Conservation (phyloP, 164 flowering plant genomes). For the Liriodendron chinense region DNA sequence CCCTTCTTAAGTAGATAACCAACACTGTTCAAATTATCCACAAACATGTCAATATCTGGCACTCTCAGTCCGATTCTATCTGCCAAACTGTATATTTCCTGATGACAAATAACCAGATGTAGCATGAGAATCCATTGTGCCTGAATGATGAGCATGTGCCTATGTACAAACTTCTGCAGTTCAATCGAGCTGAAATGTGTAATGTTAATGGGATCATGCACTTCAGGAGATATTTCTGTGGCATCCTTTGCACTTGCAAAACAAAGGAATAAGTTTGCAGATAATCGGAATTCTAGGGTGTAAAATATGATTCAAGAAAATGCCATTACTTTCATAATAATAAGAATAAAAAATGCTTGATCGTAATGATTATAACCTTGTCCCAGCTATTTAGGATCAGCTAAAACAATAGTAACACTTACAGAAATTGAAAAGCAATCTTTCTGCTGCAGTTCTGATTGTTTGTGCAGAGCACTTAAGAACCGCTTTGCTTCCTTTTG, state of each 20-base stretch:
- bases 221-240: neutral
- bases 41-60: constrained; percentile 86
- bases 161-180: neutral
- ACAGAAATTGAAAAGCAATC: constrained; percentile 91
- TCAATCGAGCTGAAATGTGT: neutral
- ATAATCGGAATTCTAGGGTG: neutral
- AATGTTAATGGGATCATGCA: neutral
- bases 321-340: neutral
- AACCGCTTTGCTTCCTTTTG: constrained; percentile 95
- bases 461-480: constrained; percentile 77
- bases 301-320: neutral
- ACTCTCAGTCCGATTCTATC: constrained; percentile 83
- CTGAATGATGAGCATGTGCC: neutral
- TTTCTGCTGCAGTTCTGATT: constrained; percentile 85
- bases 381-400: neutral
- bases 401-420: constrained; percentile 21
- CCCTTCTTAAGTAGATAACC: constrained; percentile 97
- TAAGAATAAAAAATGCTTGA: neutral
- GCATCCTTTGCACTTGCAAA: neutral
- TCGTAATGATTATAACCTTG: too few species aligned
- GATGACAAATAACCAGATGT: constrained; percentile 16
- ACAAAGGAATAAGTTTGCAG: neutral
- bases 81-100: constrained; percentile 96
- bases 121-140: neutral
- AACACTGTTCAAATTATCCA: constrained; percentile 79